These are phyloP conservation scores for Leptoxyphium fumago DNA, from an alignment of 2,329 filamentous ascomycete species.

Conservation along the genomic window DNA sequence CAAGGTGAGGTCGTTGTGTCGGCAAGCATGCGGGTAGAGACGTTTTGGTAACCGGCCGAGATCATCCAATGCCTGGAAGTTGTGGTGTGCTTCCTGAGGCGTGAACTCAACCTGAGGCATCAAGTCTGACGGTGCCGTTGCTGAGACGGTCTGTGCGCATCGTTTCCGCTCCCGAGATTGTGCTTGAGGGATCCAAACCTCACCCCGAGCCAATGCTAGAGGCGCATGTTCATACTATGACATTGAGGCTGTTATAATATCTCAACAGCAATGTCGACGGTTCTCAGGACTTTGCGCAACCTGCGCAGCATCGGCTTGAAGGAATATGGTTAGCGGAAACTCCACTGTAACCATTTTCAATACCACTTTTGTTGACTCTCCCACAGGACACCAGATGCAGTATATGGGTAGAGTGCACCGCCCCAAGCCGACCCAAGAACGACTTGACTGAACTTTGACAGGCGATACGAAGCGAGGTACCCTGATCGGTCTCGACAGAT, in stretches of 20 bases:
- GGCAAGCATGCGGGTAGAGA: neutral
- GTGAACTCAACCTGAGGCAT: neutral
- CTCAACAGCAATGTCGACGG: constrained; percentile 64
- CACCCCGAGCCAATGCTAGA: neutral
- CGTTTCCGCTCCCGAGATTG: neutral
- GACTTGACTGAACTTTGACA: constrained; percentile 26
- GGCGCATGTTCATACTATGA: neutral
- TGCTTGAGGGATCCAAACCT: neutral
- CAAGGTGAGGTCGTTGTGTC: neutral
- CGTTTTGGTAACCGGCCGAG: neutral
- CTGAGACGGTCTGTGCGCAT: neutral
- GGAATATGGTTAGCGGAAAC: constrained; percentile 36
- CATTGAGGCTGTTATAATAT: neutral
- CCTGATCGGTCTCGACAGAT: constrained; percentile 71
- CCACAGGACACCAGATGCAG: constrained; percentile 58
- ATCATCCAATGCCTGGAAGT: neutral
- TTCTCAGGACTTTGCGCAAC: constrained; percentile 74
- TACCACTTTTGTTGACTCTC: neutral
- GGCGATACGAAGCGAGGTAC: constrained; percentile 93
- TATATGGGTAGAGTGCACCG: constrained; percentile 19
- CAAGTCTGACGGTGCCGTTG: neutral
- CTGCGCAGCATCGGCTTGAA: constrained; percentile 77
- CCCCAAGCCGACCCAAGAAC: neutral
- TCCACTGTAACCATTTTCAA: neutral
- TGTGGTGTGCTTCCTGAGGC: neutral